Percentiles rank a stretch among this genome's conserved stretches.
Evolutionary conservation across 2,329 filamentous ascomycete species (phyloP).

Genomic region (Beauveria brongniartii): DNA sequence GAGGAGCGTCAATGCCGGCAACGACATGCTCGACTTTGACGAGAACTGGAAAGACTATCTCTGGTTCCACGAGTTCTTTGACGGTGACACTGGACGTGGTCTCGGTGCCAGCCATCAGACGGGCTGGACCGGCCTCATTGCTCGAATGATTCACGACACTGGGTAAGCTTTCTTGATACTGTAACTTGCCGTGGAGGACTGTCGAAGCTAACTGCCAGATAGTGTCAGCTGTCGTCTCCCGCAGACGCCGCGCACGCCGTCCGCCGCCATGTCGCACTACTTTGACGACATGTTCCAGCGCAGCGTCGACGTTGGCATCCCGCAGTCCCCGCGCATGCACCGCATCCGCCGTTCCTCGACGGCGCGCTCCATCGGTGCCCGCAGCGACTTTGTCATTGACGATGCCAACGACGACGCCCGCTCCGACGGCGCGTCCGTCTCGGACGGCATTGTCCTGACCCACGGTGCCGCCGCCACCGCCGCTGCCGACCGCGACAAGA

Average conservation of each 20-base stretch:
- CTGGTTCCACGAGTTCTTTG: constrained; percentile 98
- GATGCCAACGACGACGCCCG: constrained; percentile 22
- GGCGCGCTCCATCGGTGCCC: constrained; percentile 71
- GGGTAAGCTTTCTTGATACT: constrained; percentile 52
- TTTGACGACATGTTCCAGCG: constrained; percentile 78
- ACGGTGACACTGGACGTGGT: constrained; percentile 82
- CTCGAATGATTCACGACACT: constrained; percentile 95
- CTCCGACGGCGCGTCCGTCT: constrained; percentile 25
- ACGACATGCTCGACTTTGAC: constrained; percentile 82
- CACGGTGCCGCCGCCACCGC: constrained; percentile 33
- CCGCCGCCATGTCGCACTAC: constrained; percentile 79
- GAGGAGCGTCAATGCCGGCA: constrained; percentile 79
- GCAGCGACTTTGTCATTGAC: constrained; percentile 59
- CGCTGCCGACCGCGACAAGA: constrained; percentile 37
- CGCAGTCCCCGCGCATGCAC: constrained; percentile 34
- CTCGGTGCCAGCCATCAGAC: constrained; percentile 91
- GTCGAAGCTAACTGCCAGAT: constrained; percentile 30
- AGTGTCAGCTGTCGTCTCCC: constrained; percentile 85
- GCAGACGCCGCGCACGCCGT: constrained; percentile 84
- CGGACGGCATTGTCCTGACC: constrained; percentile 24
- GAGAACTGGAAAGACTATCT: constrained; percentile 76
- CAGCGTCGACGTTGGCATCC: constrained; percentile 27
- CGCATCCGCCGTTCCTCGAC: constrained; percentile 71
- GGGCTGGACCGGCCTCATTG: constrained; percentile 92
- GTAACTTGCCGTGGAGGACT: not conserved